Evolutionary conservation across 2,329 filamentous ascomycete genomes (phyloP).

Genomic region (Xenoacremonium recifei): DNA sequence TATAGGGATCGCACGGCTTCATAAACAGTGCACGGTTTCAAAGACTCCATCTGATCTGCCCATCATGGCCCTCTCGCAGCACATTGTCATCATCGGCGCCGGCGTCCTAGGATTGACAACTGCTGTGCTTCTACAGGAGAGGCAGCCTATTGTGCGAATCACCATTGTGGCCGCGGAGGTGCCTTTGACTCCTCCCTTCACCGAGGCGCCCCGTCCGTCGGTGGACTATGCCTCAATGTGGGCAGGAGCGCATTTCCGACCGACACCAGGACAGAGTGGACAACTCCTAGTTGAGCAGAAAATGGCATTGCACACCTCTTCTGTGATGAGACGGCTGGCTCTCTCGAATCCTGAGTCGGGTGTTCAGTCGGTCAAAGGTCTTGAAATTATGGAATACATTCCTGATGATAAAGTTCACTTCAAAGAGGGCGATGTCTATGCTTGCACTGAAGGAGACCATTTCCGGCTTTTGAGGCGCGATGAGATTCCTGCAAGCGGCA

Average conservation of each 20-base stretch:
- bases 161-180: neutral
- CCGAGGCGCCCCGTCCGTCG: neutral
- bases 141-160: neutral
- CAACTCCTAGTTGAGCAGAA: neutral
- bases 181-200: neutral
- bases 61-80: too few relatives aligned
- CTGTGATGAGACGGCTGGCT: neutral
- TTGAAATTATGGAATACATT: neutral
- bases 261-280: neutral
- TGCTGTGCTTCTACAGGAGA: neutral
- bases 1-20: too few relatives aligned
- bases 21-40: too few relatives aligned
- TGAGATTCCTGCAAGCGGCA: neutral
- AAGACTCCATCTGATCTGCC: too few relatives aligned
- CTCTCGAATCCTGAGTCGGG: neutral
- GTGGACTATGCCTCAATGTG: neutral
- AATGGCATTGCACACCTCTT: neutral
- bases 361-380: neutral
- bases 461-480: neutral
- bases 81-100: neutral
- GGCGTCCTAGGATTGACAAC: neutral
- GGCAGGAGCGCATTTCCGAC: neutral
- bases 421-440: neutral
- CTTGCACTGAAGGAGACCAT: neutral
- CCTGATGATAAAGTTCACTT: neutral